Evolutionary conservation across 164 flowering plant species (phyloP).

Genomic region (Vitis riparia): DNA sequence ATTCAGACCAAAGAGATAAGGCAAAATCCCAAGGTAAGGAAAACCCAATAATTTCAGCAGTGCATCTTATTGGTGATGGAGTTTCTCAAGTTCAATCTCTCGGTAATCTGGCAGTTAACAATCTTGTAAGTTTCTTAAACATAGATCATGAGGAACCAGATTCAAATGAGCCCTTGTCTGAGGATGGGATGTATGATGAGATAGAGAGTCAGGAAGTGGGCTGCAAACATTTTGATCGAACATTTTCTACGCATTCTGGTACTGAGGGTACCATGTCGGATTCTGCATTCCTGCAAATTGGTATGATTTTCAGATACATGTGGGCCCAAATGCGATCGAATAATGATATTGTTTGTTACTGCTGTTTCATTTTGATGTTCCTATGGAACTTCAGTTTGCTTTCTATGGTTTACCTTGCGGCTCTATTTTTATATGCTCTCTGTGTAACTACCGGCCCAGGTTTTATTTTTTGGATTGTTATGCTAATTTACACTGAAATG

Average conservation of each 20-base stretch:
- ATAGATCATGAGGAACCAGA: constrained; percentile 51
- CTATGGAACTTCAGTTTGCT: constrained; percentile 89
- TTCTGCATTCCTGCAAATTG: constrained; percentile 51
- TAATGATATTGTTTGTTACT: constrained; percentile 80
- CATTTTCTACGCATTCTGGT: constrained; percentile 47
- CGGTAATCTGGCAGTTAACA: constrained; percentile 76
- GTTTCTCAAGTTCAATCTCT: constrained; percentile 81
- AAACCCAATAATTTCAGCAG: constrained; percentile 64
- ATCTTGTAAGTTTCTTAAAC: constrained; percentile 70
- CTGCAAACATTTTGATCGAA: constrained; percentile 33
- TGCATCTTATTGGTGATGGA: constrained; percentile 76
- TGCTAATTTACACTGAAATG: constrained; percentile 77
- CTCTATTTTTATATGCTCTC: constrained; percentile 77
- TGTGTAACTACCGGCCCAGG: constrained; percentile 79
- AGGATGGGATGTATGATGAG: constrained; percentile 47
- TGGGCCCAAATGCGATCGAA: constrained; percentile 77
- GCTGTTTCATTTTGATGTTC: constrained; percentile 71
- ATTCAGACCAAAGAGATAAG: constrained; percentile 28
- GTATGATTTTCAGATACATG: constrained; percentile 55
- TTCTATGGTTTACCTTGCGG: constrained; percentile 79
- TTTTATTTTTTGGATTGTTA: constrained; percentile 68
- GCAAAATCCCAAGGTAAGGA: constrained; percentile 36
- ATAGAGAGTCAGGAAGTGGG: constrained; percentile 40
- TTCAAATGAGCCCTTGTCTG: constrained; percentile 39
- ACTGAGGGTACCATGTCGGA: constrained; percentile 40